Conservation (phyloP, 2,329 filamentous ascomycete genomes). For the Microdochium bolleyi region DNA sequence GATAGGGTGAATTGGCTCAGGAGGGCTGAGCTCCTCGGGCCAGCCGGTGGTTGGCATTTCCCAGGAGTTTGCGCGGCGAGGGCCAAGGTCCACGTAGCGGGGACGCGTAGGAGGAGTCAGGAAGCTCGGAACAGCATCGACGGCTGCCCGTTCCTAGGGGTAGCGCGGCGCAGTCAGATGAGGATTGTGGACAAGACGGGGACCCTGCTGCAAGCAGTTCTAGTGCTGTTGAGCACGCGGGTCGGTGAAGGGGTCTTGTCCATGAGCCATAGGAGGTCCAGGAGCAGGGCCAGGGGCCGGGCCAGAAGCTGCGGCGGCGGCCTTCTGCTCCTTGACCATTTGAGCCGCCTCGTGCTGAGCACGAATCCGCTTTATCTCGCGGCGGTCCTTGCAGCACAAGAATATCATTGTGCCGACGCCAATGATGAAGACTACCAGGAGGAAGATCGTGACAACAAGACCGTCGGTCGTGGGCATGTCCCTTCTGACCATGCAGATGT, state of each 20-base stretch:
- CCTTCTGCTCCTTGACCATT: not conserved
- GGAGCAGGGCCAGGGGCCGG: not conserved
- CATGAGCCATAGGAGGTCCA: not conserved
- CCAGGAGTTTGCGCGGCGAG: too few relatives aligned
- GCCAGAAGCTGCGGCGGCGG: not conserved
- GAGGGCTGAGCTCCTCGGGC: too few relatives aligned
- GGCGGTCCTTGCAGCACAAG: not conserved
- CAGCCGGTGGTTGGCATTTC: too few relatives aligned
- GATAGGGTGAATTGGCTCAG: too few relatives aligned
- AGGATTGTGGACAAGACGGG: too few relatives aligned
- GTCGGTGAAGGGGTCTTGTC: not conserved
- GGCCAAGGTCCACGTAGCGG: too few relatives aligned
- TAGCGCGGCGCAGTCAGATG: too few relatives aligned
- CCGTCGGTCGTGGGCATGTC: not conserved
- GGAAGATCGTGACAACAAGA: not conserved
- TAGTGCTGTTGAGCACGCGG: not conserved
- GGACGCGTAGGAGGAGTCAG: too few relatives aligned
- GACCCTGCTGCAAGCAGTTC: not conserved
- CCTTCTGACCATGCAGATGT: not conserved
- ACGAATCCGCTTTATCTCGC: not conserved
- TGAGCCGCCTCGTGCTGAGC: not conserved
- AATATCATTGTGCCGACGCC: not conserved
- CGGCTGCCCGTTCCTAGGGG: too few relatives aligned
- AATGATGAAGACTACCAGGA: not conserved
- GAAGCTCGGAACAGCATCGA: too few relatives aligned